Evolutionary conservation across 1,284 basidiomycete genomes (phyloP), one percentile per base, ranked within the genome.

Genomic region (Ustilago loliicola): DNA sequence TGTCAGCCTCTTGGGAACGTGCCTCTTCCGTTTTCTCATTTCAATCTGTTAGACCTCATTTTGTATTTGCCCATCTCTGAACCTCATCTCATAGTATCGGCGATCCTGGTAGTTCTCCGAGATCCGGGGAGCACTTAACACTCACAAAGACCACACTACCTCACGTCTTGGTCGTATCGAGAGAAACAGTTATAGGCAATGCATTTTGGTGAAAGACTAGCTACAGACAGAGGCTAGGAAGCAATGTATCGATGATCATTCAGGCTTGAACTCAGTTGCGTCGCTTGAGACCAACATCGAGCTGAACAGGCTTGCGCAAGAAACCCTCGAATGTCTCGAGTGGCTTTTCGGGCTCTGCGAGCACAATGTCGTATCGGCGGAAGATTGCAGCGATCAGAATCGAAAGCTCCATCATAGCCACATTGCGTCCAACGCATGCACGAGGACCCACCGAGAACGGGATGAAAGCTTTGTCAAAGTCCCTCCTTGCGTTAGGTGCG

Each of bases 401-500:
- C n/a, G 58, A 59, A 17, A 82, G 68, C 64, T 82, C 81, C 72
- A 72, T 72, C 77, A 82, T 77, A 30, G 80, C 81, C 47, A 84
- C 72, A 60, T 84, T 84, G 27, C 81, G 51, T 6, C 82, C 81
- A 2, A 84, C 80, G 45, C 82, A 84, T 2, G 80, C 81, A 32
- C 82, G 64, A n/a, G 82, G 82, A 1, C 82, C 82, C 3, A 79
- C 71, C 30, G 71, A 76, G 56, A 84, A 84, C 4, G 81, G 81
- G 29, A 80, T 79, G 57, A 83, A 83, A 6, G 79, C 71, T 71
- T 81, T 83, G 19, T 83, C 82, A 54, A 81, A 80, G 32, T 80
- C 66, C 58, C 70, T 61, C 56, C 53, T 66, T 17, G 64, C 72
- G 53, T 73, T 71, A 47, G 88, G 87, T 80, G 93, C 93, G 70